Evolutionary conservation across 2,329 filamentous ascomycete genomes (phyloP).

Genomic region (Sporothrix pseudoabietina): DNA sequence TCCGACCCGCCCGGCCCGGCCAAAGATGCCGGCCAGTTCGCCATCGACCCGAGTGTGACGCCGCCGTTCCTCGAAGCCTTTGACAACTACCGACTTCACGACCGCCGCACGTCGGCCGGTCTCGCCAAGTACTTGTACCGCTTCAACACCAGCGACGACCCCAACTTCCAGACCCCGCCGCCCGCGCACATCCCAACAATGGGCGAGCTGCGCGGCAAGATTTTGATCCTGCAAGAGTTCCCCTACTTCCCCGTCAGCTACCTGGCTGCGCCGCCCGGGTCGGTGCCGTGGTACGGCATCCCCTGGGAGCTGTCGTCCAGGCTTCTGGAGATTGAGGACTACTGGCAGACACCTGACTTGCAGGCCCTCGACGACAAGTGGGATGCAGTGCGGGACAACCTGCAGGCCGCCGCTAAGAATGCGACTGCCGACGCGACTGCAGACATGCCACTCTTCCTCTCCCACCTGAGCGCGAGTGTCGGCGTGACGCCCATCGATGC

Average conservation of each 20-base stretch:
- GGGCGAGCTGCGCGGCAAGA: slow-evolving; percentile 49
- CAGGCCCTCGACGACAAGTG: slow-evolving; percentile 52
- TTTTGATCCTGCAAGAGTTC: slow-evolving; percentile 55
- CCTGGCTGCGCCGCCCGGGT: slow-evolving; percentile 7
- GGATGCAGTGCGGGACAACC: slow-evolving; percentile 47
- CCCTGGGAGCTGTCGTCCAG: slow-evolving; percentile 47
- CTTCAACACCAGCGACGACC: slow-evolving; percentile 31
- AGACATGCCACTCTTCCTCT: slow-evolving; percentile 44
- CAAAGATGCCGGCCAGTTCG: background rate
- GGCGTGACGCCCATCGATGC: slow-evolving; percentile 55
- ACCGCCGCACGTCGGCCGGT: slow-evolving; percentile 43
- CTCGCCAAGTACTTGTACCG: slow-evolving; percentile 44
- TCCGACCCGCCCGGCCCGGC: slow-evolving; percentile 28
- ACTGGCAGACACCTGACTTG: slow-evolving; percentile 50
- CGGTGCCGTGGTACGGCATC: slow-evolving; percentile 45
- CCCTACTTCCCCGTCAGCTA: slow-evolving; percentile 34
- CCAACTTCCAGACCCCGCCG: slow-evolving; percentile 36
- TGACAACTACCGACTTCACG: slow-evolving; percentile 45
- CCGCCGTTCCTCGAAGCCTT: slow-evolving; percentile 47
- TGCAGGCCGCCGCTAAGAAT: slow-evolving; percentile 43
- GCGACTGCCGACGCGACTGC: background rate
- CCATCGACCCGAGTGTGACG: background rate
- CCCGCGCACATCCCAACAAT: slow-evolving; percentile 46
- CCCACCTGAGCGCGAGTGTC: slow-evolving; percentile 52
- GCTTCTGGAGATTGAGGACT: slow-evolving; percentile 52